Evolutionary conservation across 2,329 filamentous ascomycete genomes (phyloP), one percentile per base, ranked within the genome.

Genomic region (Alternaria consortialis): DNA sequence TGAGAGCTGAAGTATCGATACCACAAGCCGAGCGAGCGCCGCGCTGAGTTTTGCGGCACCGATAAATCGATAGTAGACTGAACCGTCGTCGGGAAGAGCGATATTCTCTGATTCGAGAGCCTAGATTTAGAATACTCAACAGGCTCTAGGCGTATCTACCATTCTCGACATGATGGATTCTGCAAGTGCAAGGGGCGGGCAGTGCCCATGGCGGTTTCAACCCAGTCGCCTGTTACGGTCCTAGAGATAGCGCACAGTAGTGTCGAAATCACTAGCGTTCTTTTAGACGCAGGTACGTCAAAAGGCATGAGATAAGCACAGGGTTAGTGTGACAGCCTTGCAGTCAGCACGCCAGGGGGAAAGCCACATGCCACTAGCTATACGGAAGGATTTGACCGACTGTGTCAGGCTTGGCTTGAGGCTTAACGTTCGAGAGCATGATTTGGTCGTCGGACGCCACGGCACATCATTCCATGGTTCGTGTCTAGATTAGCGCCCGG

Each of bases 281-380:
- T 20, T 13, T 34, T 39, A 36, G 46, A 62, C 20, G 59, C 60
- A 56, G 60, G 60, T 62, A 62, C 60, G 29, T 53, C 42, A 17
- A 20, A 34, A 56, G 25, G 31, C 13, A 36, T 53, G 36, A 51
- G 58, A 61, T 61, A 61, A 53, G 58, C 54, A 46, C 29, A 43
- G 20, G 47, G 47, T 46, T 60, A 60, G 56, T 55, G 60, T 53
- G 47, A 53, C 52, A 56, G 60, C 60, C 56, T 59, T 47, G 56
- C 51, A 60, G 39, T 53, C 29, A 55, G 25, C 5, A 34, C 23
- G 17, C 53, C 58, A 52, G 43, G 31, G 37, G 27, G 27, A 34
- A 32, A 20, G 53, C 46, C 53, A 60, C 53, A 29, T 8, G 32
- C 31, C 53, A 47, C 54, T 57, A 57, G 29, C 40, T 20, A 36